Conservation (phyloP, 768 basidiomycete species). For the Royoungia palumana region DNA sequence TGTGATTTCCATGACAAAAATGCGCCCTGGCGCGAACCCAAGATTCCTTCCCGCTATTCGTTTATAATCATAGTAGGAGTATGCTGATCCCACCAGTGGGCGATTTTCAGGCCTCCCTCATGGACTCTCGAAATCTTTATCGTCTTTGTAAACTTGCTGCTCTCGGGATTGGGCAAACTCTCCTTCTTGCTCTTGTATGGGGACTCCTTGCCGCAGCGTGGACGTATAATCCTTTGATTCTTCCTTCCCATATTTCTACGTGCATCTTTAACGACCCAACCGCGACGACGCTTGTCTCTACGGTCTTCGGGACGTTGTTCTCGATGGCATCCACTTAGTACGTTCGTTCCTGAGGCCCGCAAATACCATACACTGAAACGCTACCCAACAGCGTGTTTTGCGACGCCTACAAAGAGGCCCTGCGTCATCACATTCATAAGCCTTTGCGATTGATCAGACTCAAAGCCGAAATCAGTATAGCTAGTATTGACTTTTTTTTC, state of each 20-base stretch:
- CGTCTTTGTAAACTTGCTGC: too few species aligned
- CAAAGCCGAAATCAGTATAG: background rate
- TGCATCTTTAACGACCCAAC: too few species aligned
- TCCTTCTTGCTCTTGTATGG: background rate
- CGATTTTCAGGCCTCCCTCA: too few species aligned
- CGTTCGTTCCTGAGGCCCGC: background rate
- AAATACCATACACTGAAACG: background rate
- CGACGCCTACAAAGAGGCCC: conserved; percentile 4
- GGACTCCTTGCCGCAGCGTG: background rate
- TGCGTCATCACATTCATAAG: conserved; percentile 4
- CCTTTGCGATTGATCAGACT: conserved; percentile 7
- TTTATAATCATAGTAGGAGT: too few species aligned
- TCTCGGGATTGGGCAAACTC: background rate
- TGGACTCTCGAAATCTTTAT: too few species aligned
- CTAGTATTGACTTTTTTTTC: too few species aligned
- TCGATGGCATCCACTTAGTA: background rate
- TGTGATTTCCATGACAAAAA: too few species aligned
- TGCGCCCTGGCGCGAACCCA: too few species aligned
- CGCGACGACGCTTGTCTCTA: background rate
- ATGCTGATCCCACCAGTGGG: too few species aligned
- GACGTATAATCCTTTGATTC: background rate
- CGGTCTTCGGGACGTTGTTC: background rate
- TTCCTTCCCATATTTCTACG: background rate
- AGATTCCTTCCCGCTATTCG: too few species aligned
- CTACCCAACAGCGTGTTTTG: background rate